Base-by-base conservation (phyloP, 208 protist species). In the Acanthamoeba royreba region DNA sequence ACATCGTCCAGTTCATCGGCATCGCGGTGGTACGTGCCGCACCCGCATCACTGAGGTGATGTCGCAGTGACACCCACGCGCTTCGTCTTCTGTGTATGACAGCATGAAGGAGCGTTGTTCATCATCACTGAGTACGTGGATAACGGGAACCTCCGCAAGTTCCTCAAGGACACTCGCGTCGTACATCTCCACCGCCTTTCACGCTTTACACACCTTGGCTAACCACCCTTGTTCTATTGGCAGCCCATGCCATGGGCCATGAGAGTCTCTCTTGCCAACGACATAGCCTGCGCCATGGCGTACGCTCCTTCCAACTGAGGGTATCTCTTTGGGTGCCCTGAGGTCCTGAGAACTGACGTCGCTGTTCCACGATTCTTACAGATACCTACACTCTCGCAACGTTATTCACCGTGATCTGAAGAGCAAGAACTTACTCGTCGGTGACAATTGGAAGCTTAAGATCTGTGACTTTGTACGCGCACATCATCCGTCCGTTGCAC, bases 1-100 rank as follows among this genome's bases (percentile, higher is more conserved):
- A 93, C 89, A 83, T 93, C 22, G 89, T 93, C 45, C 55, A 77
- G 55, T 85, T 93, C 43, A 93, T 93, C 69, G 89, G 89, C 28
- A 79, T 92, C 22, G 69, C 69, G 1, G 69, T 81, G 38, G 69
- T 81, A 81, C 69, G 69, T 9, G 9, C 49, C 19, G 9, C 49
- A 9, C 58, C 33, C 58, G n/a, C n/a, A n/a, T n/a, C n/a, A n/a
- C n/a, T n/a, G n/a, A n/a, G n/a, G n/a, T n/a, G n/a, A n/a, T n/a
- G n/a, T n/a, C n/a, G n/a, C n/a, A n/a, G n/a, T n/a, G n/a, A n/a
- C n/a, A n/a, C n/a, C n/a, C n/a, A n/a, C n/a, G n/a, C n/a, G n/a
- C n/a, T n/a, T n/a, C n/a, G n/a, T n/a, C 5, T 85, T 31, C 3
- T 47, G 2, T 38, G 17, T 4, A 15, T 38, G 17, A 47, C 7